phyloP scores from a whole-genome alignment of 768 basidiomycete species.

The Mycena vulgaris region DNA sequence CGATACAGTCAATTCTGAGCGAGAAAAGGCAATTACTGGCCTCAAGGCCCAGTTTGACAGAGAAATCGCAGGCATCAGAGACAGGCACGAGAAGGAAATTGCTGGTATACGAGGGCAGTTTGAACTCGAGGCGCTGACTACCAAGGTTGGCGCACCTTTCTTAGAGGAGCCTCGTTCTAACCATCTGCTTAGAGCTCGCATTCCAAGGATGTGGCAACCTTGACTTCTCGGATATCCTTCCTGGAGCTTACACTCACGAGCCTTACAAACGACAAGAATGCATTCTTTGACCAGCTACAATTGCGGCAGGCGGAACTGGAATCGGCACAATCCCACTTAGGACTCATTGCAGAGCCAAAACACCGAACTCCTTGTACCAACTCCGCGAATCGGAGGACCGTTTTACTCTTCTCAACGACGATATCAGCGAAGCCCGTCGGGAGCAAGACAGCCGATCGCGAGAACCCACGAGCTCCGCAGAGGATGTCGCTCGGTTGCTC shows the following conservation, averaged over 20 bases:
- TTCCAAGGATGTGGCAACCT: constrained; percentile 73
- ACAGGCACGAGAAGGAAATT: constrained; percentile 84
- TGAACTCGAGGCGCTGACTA: constrained; percentile 81
- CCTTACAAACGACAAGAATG: constrained; percentile 81
- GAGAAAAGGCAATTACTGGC: constrained; percentile 72
- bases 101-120: constrained; percentile 75
- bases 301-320: constrained; percentile 92
- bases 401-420: constrained; percentile 77
- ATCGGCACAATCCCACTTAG: constrained; percentile 80
- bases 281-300: constrained; percentile 90
- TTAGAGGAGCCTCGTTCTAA: constrained; percentile 12
- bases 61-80: constrained; percentile 72
- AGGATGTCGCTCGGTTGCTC: constrained; percentile 81
- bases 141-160: constrained; percentile 69
- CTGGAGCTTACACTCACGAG: constrained; percentile 82
- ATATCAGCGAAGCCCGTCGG: constrained; percentile 74
- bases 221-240: constrained; percentile 60
- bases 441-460: constrained; percentile 66
- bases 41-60: constrained; percentile 81
- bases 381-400: constrained; percentile 86
- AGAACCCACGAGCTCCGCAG: constrained; percentile 65
- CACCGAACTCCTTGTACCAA: constrained; percentile 89
- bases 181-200: constrained; percentile 68
- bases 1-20: constrained; percentile 71
- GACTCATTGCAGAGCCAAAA: constrained; percentile 85